Percentiles rank a stretch among this genome's conserved stretches.
phyloP scores from a whole-genome alignment of 2,329 filamentous ascomycete genomes.

The Aspergillus aculeatus region DNA sequence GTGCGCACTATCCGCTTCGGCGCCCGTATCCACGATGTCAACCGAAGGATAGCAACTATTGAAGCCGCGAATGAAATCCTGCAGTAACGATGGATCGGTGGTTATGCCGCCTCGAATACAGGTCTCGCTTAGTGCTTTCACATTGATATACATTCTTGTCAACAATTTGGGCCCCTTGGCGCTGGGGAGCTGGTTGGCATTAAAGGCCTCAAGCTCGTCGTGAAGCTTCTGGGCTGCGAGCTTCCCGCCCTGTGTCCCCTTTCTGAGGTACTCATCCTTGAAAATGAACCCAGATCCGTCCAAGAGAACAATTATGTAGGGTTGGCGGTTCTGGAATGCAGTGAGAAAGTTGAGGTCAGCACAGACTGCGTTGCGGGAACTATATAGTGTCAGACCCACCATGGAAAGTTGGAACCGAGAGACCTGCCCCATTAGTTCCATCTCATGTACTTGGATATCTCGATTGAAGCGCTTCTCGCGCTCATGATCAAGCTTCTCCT shows the following conservation, averaged over 20 bases:
- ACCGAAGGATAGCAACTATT: constrained; percentile 52
- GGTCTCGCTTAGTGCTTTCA: constrained; percentile 51
- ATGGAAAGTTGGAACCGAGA: constrained; percentile 46
- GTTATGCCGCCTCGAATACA: constrained; percentile 49
- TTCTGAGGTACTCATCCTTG: constrained; percentile 49
- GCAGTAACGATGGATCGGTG: constrained; percentile 42
- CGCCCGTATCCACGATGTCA: constrained; percentile 51
- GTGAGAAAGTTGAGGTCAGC: constrained; percentile 9
- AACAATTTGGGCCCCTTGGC: constrained; percentile 50
- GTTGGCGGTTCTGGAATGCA: constrained; percentile 48
- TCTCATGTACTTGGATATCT: constrained; percentile 48
- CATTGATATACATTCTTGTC: constrained; percentile 55
- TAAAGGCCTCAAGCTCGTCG: constrained; percentile 44
- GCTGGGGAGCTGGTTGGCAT: constrained; percentile 41
- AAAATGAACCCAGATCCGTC: constrained; percentile 60
- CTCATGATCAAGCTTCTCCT: constrained; percentile 48
- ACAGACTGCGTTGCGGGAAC: neutral
- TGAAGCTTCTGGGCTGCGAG: constrained; percentile 53
- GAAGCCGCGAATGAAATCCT: constrained; percentile 57
- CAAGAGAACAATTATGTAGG: constrained; percentile 55
- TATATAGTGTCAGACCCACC: constrained; percentile 27
- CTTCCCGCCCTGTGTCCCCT: constrained; percentile 54
- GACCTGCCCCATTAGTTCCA: constrained; percentile 49
- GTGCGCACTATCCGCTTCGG: constrained; percentile 45
- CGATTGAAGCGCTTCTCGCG: constrained; percentile 49